phyloP scores from a whole-genome alignment of 768 basidiomycete species.

The Mycena olivaceomarginata region DNA sequence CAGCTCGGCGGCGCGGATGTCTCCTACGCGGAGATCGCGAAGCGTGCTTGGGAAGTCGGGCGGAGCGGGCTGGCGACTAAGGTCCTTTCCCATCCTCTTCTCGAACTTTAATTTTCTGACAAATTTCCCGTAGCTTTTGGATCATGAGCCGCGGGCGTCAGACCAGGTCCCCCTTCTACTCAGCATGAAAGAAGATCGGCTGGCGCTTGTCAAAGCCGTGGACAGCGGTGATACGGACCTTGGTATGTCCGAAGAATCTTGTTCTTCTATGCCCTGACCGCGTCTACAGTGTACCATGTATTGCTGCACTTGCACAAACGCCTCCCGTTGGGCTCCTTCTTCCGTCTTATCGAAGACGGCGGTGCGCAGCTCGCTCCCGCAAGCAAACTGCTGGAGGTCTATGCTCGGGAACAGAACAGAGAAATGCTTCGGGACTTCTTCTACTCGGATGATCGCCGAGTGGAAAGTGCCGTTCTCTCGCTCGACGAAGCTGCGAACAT shows the following conservation, averaged over 20 bases:
- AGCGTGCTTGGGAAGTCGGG: constrained; percentile 94
- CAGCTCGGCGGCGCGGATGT: constrained; percentile 86
- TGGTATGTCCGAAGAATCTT: constrained; percentile 66
- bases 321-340: constrained; percentile 92
- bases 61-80: constrained; percentile 88
- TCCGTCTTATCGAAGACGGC: constrained; percentile 95
- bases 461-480: constrained; percentile 93
- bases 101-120: constrained; percentile 1
- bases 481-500: constrained; percentile 88
- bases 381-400: constrained; percentile 89
- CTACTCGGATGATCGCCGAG: constrained; percentile 96
- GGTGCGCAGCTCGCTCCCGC: constrained; percentile 85
- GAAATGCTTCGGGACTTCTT: constrained; percentile 97
- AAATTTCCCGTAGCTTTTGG: constrained; percentile 78
- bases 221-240: constrained; percentile 97
- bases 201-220: constrained; percentile 92
- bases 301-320: constrained; percentile 91
- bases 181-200: constrained; percentile 94
- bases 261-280: neutral
- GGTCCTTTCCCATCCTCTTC: constrained; percentile 61
- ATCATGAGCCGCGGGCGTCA: constrained; percentile 90
- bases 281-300: constrained; percentile 89
- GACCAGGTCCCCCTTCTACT: constrained; percentile 96
- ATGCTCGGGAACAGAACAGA: constrained; percentile 92
- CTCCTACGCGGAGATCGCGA: constrained; percentile 96